A percentile compares a stretch with the other conserved stretches of the same genome.
Evolutionary conservation across 2,329 filamentous ascomycete genomes (phyloP).

Genomic region (Ophiostoma novo-ulmi): DNA sequence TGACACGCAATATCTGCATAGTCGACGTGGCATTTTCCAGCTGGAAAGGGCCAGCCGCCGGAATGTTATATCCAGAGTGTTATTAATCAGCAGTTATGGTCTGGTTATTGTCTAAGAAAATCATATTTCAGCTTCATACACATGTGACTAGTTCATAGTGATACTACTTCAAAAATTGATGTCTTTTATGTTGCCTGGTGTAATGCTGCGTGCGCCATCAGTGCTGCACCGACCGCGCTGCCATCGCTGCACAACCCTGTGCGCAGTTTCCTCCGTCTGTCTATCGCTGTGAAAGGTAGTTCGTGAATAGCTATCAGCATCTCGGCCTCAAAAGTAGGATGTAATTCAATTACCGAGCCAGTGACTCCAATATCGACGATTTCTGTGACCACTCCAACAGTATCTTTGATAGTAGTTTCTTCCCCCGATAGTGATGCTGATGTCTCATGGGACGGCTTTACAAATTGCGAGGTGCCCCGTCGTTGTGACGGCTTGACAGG

Average conservation of each 20-base stretch:
- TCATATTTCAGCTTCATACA: too few species aligned
- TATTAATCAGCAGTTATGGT: neutral
- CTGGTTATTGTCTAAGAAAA: neutral
- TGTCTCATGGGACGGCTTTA: neutral
- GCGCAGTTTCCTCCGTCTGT: conserved; percentile 69
- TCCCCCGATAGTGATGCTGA: neutral
- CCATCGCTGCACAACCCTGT: conserved; percentile 96
- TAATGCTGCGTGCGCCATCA: conserved; percentile 72
- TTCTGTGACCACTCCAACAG: neutral
- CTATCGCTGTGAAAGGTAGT: conserved; percentile 67
- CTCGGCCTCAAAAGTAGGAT: conserved; percentile 83
- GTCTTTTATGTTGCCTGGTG: neutral
- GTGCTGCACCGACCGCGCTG: conserved; percentile 81
- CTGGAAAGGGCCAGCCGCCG: too few species aligned
- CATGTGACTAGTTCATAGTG: too few species aligned
- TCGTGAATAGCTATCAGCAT: conserved; percentile 74
- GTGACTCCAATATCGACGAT: conserved; percentile 81
- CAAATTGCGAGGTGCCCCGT: too few species aligned
- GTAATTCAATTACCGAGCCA: conserved; percentile 88
- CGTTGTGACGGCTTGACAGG: neutral
- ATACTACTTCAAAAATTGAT: too few species aligned
- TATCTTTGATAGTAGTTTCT: too few species aligned
- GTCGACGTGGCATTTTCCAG: too few species aligned
- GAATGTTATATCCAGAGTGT: neutral
- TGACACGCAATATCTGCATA: neutral